Evolutionary conservation across 306 rosid genomes (phyloP), one percentile per base, ranked within the genome.

Genomic region (Quercus rubra): DNA sequence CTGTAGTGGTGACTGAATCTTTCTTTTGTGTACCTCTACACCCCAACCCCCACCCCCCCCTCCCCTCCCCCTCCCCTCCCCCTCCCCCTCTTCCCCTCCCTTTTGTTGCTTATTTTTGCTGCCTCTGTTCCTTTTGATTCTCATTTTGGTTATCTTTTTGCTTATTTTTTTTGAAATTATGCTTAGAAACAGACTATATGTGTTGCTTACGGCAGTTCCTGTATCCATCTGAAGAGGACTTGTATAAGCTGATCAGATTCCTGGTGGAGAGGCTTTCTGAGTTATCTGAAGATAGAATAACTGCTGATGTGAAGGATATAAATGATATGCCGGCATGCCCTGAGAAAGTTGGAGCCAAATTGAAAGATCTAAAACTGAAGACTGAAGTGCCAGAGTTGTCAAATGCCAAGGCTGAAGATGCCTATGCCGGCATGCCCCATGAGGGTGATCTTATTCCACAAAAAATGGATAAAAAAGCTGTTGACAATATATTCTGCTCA

Each of bases 141-240:
- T 74, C 25, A n/a, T 55, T 52, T 23, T 56, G 31, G 41, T 81
- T 79, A 55, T 74, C 82, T 35, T 78, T 78, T 74, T 86, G 75
- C 23, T 77, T 80, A 67, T 21, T 79, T 25, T 80, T 80, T 85
- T 43, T 85, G 88, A 74, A 79, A 74, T 80, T 79, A 79, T 86
- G 79, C 89, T 90, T 74, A 78, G 82, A 81, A 82, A 86, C 84
- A 81, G 75, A 84, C 69, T 87, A 79, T 82, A 84, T 86, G 74
- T 87, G 85, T 87, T 88, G 85, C 88, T 88, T 91, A 85, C 79
- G 76, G 87, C 94, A 85, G 88, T 87, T 92, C 84, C 83, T 89
- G 87, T 75, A 91, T 90, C 91, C 92, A 74, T 90, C 92, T 75
- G 90, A 90, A 86, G 93, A 84, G 86, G 90, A 84, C 83, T 78